Base-by-base conservation (phyloP, 345 rosid species). In the Aquilaria malaccensis region DNA sequence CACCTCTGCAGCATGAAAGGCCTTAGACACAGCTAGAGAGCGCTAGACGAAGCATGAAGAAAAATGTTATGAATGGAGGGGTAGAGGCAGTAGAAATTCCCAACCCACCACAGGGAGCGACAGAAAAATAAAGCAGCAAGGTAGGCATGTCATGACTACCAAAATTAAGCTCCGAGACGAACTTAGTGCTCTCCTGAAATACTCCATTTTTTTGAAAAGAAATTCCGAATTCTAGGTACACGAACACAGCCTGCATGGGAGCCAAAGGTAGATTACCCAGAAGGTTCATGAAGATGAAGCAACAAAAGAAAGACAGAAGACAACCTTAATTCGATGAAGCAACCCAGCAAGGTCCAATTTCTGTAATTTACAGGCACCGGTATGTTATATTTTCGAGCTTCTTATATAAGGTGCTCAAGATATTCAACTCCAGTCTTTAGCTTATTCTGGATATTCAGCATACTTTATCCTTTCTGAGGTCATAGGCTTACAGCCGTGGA, bases 231-330 rank as follows among this genome's bases (percentile, higher is more conserved):
- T 47, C 49, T 10, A 51, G 61, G 50, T 62, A 54, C 5, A 55
- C 50, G 51, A 55, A 54, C 32, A 62, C 50, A 55, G 70, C 73
- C 77, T 72, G 81, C 82, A 75, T 45, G 47, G 11, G 58, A 64
- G 50, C 45, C 29, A 55, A 31, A 30, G 48, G 48, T 60, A 51
- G 56, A 55, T 59, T 59, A 31, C 49, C 58, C 11, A 30, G 49
- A 57, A 49, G 29, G n/a, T 58, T 45, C 56, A 13, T 46, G 56
- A 32, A 56, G 43, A 55, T 37, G 33, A 9, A 45, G 63, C 12
- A 30, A 13, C n/a, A 32, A 43, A 15, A 55, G 13, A 14, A 32
- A 29, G 37, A 33, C 43, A 32, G 32, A 47, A n/a, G 7, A 55
- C 51, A 53, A 72, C 81, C 85, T 62, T 61, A 55, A 37, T 29